These are phyloP conservation scores for Calonectria hawksworthii DNA, from an alignment of 2,329 filamentous ascomycete genomes.

Conservation along the genomic window DNA sequence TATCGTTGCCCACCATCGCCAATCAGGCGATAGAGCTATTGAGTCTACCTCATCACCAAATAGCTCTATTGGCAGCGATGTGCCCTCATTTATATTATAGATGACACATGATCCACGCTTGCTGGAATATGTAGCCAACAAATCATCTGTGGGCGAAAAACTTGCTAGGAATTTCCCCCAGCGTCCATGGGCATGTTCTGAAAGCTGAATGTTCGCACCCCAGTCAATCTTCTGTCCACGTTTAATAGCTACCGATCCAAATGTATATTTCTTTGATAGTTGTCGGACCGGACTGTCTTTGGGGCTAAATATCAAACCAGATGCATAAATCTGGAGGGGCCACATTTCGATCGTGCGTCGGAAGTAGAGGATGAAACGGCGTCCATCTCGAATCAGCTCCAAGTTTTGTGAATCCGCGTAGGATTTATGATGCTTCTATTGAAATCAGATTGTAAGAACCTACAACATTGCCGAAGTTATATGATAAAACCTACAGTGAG, in stretches of 20 bases:
- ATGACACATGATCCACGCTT: background rate
- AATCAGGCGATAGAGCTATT: background rate
- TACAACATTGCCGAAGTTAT: background rate
- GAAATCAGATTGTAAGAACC: background rate
- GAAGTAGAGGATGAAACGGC: background rate
- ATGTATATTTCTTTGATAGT: background rate
- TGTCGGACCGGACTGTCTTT: background rate
- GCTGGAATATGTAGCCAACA: too few relatives aligned
- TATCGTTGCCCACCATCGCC: background rate
- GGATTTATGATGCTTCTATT: background rate
- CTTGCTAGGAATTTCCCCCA: too few relatives aligned
- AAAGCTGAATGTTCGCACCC: background rate
- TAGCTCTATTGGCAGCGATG: background rate
- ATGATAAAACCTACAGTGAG: background rate
- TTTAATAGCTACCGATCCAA: background rate
- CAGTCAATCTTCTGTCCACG: background rate
- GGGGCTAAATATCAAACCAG: background rate
- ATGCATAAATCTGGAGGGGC: background rate
- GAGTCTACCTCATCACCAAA: fast-evolving
- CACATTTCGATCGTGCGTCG: background rate
- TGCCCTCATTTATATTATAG: background rate
- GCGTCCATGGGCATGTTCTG: too few relatives aligned
- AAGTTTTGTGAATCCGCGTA: too few relatives aligned
- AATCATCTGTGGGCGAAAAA: too few relatives aligned
- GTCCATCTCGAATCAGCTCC: background rate